Evolutionary conservation across 2,329 filamentous ascomycete genomes (phyloP).

Genomic region (Aureobasidium subglaciale): DNA sequence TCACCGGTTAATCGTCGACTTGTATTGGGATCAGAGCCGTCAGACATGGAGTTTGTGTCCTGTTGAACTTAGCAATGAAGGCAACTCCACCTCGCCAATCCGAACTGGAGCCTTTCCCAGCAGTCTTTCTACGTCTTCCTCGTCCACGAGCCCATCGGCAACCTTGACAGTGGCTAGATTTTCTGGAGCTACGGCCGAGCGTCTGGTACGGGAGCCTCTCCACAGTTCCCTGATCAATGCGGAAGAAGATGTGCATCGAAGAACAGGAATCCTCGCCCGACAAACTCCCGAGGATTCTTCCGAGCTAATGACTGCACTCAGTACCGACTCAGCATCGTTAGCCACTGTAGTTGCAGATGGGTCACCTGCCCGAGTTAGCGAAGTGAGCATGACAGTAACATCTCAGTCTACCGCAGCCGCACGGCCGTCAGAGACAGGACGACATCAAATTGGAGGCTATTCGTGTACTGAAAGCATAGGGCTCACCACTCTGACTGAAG

Average conservation of each 20-base stretch:
- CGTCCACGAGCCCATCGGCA: constrained; percentile 11
- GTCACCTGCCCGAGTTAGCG: neutral
- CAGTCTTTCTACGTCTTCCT: constrained; percentile 12
- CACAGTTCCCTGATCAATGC: neutral
- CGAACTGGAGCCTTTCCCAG: constrained; percentile 14
- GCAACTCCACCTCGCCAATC: constrained; percentile 12
- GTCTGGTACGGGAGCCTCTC: neutral
- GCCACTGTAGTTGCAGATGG: neutral
- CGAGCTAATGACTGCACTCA: neutral
- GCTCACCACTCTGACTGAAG: constrained; percentile 41
- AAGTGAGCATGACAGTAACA: neutral
- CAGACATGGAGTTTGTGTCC: constrained; percentile 56
- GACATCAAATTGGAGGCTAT: constrained; percentile 45
- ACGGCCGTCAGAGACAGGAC: neutral
- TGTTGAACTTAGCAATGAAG: constrained; percentile 36
- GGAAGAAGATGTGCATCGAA: neutral
- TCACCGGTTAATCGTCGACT: constrained; percentile 50
- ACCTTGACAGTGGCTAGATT: neutral
- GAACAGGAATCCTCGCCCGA: neutral
- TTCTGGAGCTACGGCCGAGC: neutral
- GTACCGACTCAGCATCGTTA: neutral
- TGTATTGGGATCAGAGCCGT: constrained; percentile 55
- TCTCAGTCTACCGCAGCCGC: neutral
- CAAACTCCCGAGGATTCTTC: constrained; percentile 5
- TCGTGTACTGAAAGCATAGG: constrained; percentile 48